Conservation (phyloP, 495 filamentous ascomycete genomes). For the Penicillium cinerascens region DNA sequence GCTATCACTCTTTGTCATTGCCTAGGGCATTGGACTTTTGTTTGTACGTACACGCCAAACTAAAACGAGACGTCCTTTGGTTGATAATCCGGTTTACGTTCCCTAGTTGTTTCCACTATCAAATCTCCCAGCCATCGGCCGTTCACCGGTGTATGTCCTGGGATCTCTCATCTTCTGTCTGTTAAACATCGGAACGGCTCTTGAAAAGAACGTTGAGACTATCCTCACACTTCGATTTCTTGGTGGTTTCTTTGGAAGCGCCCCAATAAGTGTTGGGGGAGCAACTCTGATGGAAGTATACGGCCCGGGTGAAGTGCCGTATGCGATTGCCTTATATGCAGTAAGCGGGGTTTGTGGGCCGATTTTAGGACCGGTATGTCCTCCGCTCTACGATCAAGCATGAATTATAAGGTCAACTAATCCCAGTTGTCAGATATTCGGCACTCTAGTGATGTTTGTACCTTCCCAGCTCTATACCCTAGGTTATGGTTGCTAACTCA, state of each 20-base stretch:
- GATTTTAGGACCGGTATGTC: constrained; percentile 13
- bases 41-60: constrained; percentile 12
- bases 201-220: constrained; percentile 42
- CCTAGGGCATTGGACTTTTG: constrained; percentile 40
- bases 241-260: constrained; percentile 44
- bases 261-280: constrained; percentile 36
- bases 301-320: constrained; percentile 5
- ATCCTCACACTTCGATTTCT: constrained; percentile 46
- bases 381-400: too few relatives aligned
- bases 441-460: constrained; percentile 1
- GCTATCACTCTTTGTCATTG: constrained; percentile 44
- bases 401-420: too few relatives aligned
- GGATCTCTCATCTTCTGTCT: constrained; percentile 45
- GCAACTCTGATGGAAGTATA: constrained; percentile 6
- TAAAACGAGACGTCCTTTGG: too few relatives aligned
- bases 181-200: constrained; percentile 42
- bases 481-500: background rate
- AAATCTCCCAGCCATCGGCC: constrained; percentile 41
- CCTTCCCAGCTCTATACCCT: background rate
- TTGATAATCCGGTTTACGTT: too few relatives aligned
- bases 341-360: constrained; percentile 15
- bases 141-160: constrained; percentile 40
- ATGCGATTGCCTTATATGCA: constrained; percentile 12
- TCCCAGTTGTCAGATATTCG: background rate
- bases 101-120: constrained; percentile 34